Evolutionary conservation across 179 eudicot species (phyloP).

Genomic region (Spergularia azorica): DNA sequence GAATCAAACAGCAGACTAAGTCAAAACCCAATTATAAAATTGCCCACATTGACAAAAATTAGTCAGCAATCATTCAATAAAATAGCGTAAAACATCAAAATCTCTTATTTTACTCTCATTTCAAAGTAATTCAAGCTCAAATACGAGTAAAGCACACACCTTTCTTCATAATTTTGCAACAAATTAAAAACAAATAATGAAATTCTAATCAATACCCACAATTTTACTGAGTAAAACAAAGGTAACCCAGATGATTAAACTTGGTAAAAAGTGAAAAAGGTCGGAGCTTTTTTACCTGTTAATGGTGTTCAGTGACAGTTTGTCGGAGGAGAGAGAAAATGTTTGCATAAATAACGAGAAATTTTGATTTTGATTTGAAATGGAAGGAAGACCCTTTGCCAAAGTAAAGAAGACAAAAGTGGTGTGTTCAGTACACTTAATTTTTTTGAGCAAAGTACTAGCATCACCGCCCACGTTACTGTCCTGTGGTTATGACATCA

Average conservation of each 20-base stretch:
- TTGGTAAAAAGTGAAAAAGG: neutral
- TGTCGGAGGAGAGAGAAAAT: neutral
- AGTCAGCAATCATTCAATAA: neutral
- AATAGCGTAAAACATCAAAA: neutral
- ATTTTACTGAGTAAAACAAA: neutral
- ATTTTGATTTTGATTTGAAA: conserved; percentile 9
- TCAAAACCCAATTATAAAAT: conserved; percentile 12
- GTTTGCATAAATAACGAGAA: neutral
- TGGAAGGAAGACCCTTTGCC: conserved; percentile 11
- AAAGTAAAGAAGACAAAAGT: conserved; percentile 4
- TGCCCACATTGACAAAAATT: conserved; percentile 13
- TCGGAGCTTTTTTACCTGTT: conserved; percentile 5
- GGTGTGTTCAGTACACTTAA: neutral
- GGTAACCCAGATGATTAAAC: conserved; percentile 7
- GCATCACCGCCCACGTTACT: conserved; percentile 22
- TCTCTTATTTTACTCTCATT: neutral
- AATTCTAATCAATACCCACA: conserved; percentile 5
- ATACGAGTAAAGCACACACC: neutral
- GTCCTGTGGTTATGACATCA: neutral
- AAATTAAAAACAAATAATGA: neutral
- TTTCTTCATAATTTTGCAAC: conserved; percentile 7
- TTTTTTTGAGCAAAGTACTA: neutral
- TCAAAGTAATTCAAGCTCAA: neutral
- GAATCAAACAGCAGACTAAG: neutral
- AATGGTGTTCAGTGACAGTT: neutral